A percentile compares a stretch with the other conserved stretches of the same genome.
Evolutionary conservation across 148 eudicot genomes (phyloP).

Genomic region (Diospyros lotus): DNA sequence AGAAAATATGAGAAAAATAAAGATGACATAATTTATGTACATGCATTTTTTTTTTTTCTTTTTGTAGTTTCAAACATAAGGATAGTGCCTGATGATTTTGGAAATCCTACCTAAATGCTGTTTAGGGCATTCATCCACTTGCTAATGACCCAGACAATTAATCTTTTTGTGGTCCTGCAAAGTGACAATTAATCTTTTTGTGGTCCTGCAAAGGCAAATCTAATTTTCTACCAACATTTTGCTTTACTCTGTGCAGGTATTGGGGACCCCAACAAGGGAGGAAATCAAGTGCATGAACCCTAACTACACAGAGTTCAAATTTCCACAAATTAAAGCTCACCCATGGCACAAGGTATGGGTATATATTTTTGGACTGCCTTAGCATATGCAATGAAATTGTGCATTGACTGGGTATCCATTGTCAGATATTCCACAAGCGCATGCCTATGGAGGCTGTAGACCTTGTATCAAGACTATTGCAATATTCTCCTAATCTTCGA

Average conservation of each 20-base stretch:
- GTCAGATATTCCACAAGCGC: conserved; percentile 83
- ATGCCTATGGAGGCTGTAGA: conserved; percentile 95
- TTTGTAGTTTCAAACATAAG: too few relatives aligned
- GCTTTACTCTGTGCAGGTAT: conserved; percentile 42
- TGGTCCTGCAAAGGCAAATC: not conserved
- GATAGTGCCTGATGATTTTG: not conserved
- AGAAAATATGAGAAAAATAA: too few relatives aligned
- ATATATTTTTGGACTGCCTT: too few relatives aligned
- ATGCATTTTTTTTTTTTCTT: too few relatives aligned
- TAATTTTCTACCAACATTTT: not conserved
- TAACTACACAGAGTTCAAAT: conserved; percentile 19
- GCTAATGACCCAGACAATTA: not conserved
- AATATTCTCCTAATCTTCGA: conserved; percentile 82
- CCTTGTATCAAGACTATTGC: conserved; percentile 86
- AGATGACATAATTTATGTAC: too few relatives aligned
- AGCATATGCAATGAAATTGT: not conserved
- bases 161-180: not conserved
- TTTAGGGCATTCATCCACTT: conserved; percentile 4
- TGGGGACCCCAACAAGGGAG: conserved; percentile 94
- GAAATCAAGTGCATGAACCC: conserved; percentile 97
- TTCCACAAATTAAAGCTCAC: conserved; percentile 93
- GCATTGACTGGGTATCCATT: conserved; percentile 7
- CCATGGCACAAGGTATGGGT: conserved; percentile 92
- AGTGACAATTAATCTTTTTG: not conserved
- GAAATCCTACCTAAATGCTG: not conserved